Evolutionary conservation across 257 asterid genomes (phyloP).

Genomic region (Verbascum thapsus): DNA sequence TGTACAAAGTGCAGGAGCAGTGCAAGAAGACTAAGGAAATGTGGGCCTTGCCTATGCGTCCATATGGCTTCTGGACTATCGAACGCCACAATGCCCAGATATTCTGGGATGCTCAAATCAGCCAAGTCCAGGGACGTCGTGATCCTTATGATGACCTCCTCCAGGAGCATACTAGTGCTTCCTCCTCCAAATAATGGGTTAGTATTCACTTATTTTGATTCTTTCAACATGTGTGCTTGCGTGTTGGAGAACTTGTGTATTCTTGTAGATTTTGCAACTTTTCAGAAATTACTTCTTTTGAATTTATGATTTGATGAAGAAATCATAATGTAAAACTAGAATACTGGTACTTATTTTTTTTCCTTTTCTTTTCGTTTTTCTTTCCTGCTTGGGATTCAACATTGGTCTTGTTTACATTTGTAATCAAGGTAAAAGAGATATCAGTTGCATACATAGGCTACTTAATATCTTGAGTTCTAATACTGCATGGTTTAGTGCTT

Average conservation of each 20-base stretch:
- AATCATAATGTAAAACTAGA: too few species aligned
- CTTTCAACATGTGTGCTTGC: too few species aligned
- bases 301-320: too few species aligned
- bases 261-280: too few species aligned
- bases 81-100: constrained; percentile 82
- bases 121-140: constrained; percentile 82
- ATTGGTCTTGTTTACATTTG: too few species aligned
- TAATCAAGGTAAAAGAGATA: too few species aligned
- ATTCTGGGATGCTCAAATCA: constrained; percentile 57
- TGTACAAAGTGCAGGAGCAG: constrained; percentile 51
- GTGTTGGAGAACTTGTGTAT: too few species aligned
- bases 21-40: constrained; percentile 52
- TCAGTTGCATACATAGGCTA: background rate
- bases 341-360: too few species aligned
- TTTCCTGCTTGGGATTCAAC: too few species aligned
- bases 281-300: too few species aligned
- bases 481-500: background rate
- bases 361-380: too few species aligned
- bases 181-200: constrained; percentile 38
- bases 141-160: constrained; percentile 72
- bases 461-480: background rate
- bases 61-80: constrained; percentile 86
- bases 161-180: constrained; percentile 32
- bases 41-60: constrained; percentile 72
- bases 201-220: background rate